These are phyloP conservation scores for Ilex asprella DNA, from an alignment of 257 asterid genomes.

Conservation along the genomic window DNA sequence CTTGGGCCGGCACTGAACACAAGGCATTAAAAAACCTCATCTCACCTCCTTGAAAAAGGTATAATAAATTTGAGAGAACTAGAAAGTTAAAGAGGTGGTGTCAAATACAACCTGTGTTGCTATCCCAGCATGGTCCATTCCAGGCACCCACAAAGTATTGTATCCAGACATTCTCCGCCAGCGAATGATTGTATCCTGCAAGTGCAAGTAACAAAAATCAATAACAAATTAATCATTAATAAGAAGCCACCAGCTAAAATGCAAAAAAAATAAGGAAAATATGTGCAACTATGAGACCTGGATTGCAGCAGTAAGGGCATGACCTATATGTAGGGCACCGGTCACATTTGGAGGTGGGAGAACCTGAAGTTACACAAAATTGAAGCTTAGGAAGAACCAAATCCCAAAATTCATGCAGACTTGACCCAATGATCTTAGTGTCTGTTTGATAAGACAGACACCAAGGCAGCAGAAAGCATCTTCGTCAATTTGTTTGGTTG, in stretches of 20 bases:
- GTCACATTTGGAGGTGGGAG: slow-evolving; percentile 97
- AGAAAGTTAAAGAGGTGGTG: too few species aligned
- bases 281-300: slow-evolving; percentile 41
- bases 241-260: neutral
- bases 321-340: slow-evolving; percentile 90
- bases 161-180: slow-evolving; percentile 93
- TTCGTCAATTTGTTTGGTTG: too few species aligned
- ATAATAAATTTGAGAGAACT: too few species aligned
- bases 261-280: slow-evolving; percentile 9
- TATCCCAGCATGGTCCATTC: slow-evolving; percentile 93
- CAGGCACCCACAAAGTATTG: slow-evolving; percentile 92
- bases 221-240: slow-evolving; percentile 6
- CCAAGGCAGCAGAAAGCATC: too few species aligned
- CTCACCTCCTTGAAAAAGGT: too few species aligned
- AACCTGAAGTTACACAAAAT: slow-evolving; percentile 45
- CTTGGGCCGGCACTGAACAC: too few species aligned
- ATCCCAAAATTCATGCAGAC: too few species aligned
- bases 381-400: neutral
- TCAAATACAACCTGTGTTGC: slow-evolving; percentile 74
- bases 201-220: slow-evolving; percentile 1
- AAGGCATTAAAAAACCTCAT: too few species aligned
- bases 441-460: too few species aligned
- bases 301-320: slow-evolving; percentile 93
- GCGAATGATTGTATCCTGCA: slow-evolving; percentile 88
- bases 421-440: too few species aligned